These are phyloP conservation scores for Neurospora sp. DNA, from an alignment of 2,329 filamentous ascomycete genomes.

Conservation along the genomic window DNA sequence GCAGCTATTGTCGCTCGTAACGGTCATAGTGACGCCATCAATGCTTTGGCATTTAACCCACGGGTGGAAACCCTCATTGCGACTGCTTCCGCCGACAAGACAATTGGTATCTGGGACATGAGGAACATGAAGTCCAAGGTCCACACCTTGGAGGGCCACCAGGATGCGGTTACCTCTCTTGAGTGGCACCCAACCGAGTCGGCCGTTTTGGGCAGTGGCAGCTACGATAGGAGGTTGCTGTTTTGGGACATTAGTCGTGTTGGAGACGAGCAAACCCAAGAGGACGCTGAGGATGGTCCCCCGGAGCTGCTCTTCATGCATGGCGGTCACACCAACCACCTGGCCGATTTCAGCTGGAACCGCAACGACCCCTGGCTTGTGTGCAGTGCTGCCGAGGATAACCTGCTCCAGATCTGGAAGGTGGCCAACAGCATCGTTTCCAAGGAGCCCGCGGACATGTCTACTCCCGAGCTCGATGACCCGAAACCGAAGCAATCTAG, in stretches of 20 bases:
- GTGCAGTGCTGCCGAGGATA: slow-evolving; percentile 92
- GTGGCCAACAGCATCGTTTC: slow-evolving; percentile 74
- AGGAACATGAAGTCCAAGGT: slow-evolving; percentile 84
- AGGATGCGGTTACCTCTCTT: slow-evolving; percentile 81
- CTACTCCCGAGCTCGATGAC: slow-evolving; percentile 59
- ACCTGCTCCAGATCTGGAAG: slow-evolving; percentile 91
- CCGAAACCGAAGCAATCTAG: slow-evolving; percentile 9
- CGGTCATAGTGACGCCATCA: slow-evolving; percentile 87
- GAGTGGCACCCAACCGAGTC: slow-evolving; percentile 92
- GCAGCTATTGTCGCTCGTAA: slow-evolving; percentile 59
- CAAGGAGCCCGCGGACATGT: slow-evolving; percentile 65
- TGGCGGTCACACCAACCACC: slow-evolving; percentile 91
- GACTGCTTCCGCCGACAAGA: slow-evolving; percentile 91
- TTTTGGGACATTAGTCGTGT: slow-evolving; percentile 94
- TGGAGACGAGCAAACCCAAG: slow-evolving; percentile 88
- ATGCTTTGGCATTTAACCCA: slow-evolving; percentile 91
- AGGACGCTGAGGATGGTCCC: slow-evolving; percentile 89
- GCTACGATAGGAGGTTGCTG: slow-evolving; percentile 86
- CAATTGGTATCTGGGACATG: slow-evolving; percentile 90
- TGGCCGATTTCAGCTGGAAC: slow-evolving; percentile 98
- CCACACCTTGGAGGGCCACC: slow-evolving; percentile 81
- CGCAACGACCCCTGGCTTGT: slow-evolving; percentile 94
- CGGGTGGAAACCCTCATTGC: slow-evolving; percentile 82
- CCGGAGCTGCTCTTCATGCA: slow-evolving; percentile 99
- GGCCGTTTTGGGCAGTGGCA: slow-evolving; percentile 79